Base-by-base conservation (phyloP, 1,284 basidiomycete species). In the Serendipita sp. region DNA sequence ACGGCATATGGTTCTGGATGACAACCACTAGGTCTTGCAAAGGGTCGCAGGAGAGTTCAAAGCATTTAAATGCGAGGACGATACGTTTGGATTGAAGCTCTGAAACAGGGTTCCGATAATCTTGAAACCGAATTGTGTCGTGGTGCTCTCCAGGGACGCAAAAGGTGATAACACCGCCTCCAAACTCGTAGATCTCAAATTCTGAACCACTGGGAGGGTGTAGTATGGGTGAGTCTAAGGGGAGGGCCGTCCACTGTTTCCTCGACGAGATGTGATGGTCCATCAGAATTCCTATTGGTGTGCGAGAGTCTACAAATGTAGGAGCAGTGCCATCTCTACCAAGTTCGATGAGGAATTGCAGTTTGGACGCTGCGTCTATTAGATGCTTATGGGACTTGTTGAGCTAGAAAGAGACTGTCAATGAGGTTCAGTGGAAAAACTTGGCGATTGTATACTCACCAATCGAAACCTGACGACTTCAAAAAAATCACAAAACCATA, bases 171-270 rank as follows among this genome's bases (percentile, higher is more conserved):
- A 58, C 8, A 32, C 53, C 32, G 29, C 53, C 53, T 10, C 29
- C 34, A 58, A 58, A 58, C 34, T 58, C 53, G 53, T 58, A 58
- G n/a, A 58, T 30, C 8, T 58, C n/a, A 32, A 58, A 58, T 8
- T 58, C 53, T 30, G 17, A 32, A 58, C 15, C 53, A n/a, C 15
- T 30, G 15, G 53, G 53, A 26, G 53, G 53, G n/a, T 22, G n/a
- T 30, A 58, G 6, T 34, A 30, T 10, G 8, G 53, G 53, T 26
- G 17, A n/a, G 26, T 30, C 8, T 8, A 34, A n/a, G 15, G 34
- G 22, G 32, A 58, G 34, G 15, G 26, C 10, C 10, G 17, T 35
- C 53, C 53, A 58, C 32, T 6, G n/a, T 29, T 29, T 17, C 8
- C 53, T 26, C 15, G 53, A n/a, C 29, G 3, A 10, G 34, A 32